Conservation (phyloP, 176 grass and related monocot species). For the Zoysia pacifica region DNA sequence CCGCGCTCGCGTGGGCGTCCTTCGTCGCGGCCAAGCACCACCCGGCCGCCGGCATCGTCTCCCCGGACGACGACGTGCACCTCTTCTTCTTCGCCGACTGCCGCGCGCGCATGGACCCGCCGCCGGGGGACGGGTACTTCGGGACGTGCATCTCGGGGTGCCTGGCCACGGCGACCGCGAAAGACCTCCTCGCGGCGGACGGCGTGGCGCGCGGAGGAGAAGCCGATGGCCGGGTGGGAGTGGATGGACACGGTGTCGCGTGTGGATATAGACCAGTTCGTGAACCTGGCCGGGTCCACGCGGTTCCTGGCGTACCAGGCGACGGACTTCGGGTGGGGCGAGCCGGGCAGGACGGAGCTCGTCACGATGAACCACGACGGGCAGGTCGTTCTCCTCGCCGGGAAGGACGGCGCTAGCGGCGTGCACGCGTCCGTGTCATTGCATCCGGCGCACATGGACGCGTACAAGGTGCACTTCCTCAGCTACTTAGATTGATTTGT, state of each 20-base stretch:
- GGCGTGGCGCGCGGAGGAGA: not conserved
- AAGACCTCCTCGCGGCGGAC: not conserved
- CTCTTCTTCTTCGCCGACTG: constrained; percentile 50
- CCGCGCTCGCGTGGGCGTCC: constrained; percentile 34
- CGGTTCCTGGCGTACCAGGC: constrained; percentile 49
- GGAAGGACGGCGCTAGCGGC: not conserved
- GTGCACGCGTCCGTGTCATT: constrained; percentile 37
- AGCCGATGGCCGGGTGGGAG: constrained; percentile 26
- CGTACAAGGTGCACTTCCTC: constrained; percentile 17
- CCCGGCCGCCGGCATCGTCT: not conserved
- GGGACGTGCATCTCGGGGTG: constrained; percentile 41
- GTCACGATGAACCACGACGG: constrained; percentile 47
- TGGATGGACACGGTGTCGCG: constrained; percentile 7
- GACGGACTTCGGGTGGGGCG: constrained; percentile 51
- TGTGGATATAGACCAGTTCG: not conserved
- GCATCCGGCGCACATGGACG: constrained; percentile 22
- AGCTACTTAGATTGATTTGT: not conserved
- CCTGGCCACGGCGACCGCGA: not conserved
- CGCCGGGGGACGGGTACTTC: constrained; percentile 38
- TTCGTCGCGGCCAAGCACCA: constrained; percentile 34
- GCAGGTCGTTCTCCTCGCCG: constrained; percentile 36
- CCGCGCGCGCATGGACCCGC: constrained; percentile 38
- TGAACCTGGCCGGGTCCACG: constrained; percentile 29
- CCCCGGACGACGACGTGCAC: constrained; percentile 35
- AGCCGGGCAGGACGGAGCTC: constrained; percentile 33